These are phyloP conservation scores for Cryptococcus hybrid DNA, from an alignment of 1,284 basidiomycete genomes.

Conservation along the genomic window DNA sequence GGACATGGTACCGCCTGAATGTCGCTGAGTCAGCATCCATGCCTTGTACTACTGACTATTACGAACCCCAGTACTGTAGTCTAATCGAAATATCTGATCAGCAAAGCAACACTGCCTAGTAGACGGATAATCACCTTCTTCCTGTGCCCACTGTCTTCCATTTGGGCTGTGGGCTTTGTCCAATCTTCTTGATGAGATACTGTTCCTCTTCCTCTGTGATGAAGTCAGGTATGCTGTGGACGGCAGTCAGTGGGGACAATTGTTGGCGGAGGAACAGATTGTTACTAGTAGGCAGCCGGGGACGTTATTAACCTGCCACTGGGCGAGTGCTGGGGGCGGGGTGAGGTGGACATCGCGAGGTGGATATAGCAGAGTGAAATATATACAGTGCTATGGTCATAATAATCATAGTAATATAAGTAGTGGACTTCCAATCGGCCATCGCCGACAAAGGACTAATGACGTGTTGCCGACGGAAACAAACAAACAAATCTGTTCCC, in stretches of 20 bases:
- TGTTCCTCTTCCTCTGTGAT: constrained; percentile 74
- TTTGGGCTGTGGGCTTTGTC: constrained; percentile 70
- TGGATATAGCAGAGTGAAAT: too few species aligned
- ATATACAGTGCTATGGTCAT: too few species aligned
- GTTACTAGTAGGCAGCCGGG: constrained; percentile 39
- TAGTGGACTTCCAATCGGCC: too few species aligned
- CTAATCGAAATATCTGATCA: constrained; percentile 48
- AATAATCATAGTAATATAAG: too few species aligned
- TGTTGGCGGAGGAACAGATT: not conserved
- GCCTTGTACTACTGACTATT: not conserved
- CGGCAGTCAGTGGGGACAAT: not conserved
- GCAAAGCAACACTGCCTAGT: not conserved
- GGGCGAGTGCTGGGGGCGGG: constrained; percentile 12
- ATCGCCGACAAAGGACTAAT: too few species aligned
- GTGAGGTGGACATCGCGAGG: not conserved
- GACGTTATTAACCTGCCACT: constrained; percentile 20
- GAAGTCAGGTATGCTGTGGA: constrained; percentile 71
- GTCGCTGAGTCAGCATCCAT: not conserved
- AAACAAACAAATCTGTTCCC: too few species aligned
- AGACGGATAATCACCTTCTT: constrained; percentile 58
- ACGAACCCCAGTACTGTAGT: constrained; percentile 71
- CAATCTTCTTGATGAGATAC: constrained; percentile 74
- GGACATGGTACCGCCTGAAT: constrained; percentile 44
- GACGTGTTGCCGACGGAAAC: too few species aligned
- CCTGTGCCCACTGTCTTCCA: constrained; percentile 77